Evolutionary conservation across 2,329 filamentous ascomycete genomes (phyloP), one percentile per base, ranked within the genome.

Genomic region (Nothophaeocryptopus gaeumannii): DNA sequence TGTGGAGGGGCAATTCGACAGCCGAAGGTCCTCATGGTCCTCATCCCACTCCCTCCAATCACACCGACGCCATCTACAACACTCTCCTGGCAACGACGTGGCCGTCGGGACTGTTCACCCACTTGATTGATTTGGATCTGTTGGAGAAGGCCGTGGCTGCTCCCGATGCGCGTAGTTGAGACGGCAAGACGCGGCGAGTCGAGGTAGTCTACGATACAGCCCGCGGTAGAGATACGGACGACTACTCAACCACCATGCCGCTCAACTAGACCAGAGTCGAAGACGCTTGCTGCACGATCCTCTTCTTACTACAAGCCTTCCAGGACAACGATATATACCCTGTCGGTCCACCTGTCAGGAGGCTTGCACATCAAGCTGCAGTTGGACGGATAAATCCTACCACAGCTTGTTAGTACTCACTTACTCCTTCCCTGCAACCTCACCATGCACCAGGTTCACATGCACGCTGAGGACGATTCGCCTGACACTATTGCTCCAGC

Each of bases 371-470:
- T 43, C 42, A 16, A 51, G 42, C 40, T 40, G 20, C 26, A 45
- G 43, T 45, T 16, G 33, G 39, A 30, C 26, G 16, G 30, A 34
- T 10, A 36, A 37, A 29, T 36, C 32, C 35, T 49, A 47, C 39
- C 45, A 38, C 36, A 36, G 43, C 50, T 51, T 43, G 49, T 50
- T 34, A 47, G 49, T 50, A 53, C 39, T 20, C 16, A 31, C 16
- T 8, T 26, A 29, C 29, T 29, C 16, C 14, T 39, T 43, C 29
- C 20, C 38, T 37, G 31, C 45, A 35, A 40, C 42, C 40, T 47
- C 51, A 55, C 52, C 52, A 63, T 63, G 62, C 62, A 61, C 54
- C 56, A 63, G 46, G 50, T 58, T 31, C 51, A 58, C 36, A 30
- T 44, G 20, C 20, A 26, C 7, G 20, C 20, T 41, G 51, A 51